Conservation (phyloP, 495 filamentous ascomycete species). For the Xylaria acuta region DNA sequence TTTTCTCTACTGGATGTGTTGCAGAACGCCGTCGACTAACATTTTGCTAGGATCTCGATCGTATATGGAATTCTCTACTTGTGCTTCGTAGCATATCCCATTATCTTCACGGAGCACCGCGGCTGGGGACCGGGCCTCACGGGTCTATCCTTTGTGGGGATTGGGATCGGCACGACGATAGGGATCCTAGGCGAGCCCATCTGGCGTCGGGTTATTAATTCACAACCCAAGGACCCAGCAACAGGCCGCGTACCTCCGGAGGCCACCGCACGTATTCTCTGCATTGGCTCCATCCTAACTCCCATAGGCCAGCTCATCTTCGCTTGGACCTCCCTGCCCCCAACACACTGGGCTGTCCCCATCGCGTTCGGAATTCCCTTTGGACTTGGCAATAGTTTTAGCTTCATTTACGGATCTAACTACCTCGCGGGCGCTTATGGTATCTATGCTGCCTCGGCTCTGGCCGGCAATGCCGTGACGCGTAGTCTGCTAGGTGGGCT, state of each 20-base stretch:
- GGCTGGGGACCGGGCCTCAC: constrained; percentile 75
- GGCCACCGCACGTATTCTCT: constrained; percentile 74
- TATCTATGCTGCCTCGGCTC: constrained; percentile 75
- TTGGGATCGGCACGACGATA: constrained; percentile 75
- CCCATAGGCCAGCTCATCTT: constrained; percentile 80
- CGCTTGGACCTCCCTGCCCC: constrained; percentile 78
- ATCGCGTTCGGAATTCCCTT: constrained; percentile 81
- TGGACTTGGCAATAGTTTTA: constrained; percentile 74
- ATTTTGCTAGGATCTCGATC: constrained; percentile 50
- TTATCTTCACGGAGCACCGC: constrained; percentile 75
- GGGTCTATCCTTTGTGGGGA: constrained; percentile 81
- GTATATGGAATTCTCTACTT: constrained; percentile 80
- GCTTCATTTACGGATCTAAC: constrained; percentile 81
- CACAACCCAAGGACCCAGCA: constrained; percentile 68
- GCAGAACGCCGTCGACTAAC: constrained; percentile 5
- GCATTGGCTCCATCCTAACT: constrained; percentile 69
- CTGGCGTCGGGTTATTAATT: constrained; percentile 73
- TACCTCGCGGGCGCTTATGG: constrained; percentile 82
- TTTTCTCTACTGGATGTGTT: background rate
- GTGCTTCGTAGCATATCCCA: constrained; percentile 84
- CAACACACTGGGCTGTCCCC: constrained; percentile 77
- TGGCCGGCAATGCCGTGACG: constrained; percentile 78
- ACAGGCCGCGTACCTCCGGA: constrained; percentile 75
- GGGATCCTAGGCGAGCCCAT: constrained; percentile 73
- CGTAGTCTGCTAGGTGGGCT: constrained; percentile 71